Base-by-base conservation (phyloP, 1,139 yeast species). In the Kodamaea alishanica region DNA sequence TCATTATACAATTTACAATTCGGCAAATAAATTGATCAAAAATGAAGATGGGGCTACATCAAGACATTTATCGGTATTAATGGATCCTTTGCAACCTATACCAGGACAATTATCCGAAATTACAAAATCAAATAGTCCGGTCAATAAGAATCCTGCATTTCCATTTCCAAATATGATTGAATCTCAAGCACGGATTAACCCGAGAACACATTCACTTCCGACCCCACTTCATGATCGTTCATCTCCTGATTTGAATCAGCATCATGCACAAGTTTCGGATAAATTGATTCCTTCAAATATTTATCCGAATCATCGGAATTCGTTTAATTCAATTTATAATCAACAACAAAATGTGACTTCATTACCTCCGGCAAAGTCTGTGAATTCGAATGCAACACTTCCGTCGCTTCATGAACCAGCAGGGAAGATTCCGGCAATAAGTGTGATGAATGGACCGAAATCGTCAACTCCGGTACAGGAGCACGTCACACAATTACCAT, bases 11-110 rank as follows among this genome's bases (percentile, higher is more conserved):
- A 54, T 61, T 27, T 60, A 59, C 44, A 50, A 50, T 35, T 51
- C 47, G 5, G 44, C 44, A 7, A 41, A 38, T 23, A 41, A 37
- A 31, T 29, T 40, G n/a, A 29, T 42, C 24, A 42, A 40, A 28
- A 32, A 30, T 7, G 45, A 40, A 28, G 45, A 36, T 11, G 42
- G 39, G 6, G 35, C 20, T 8, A 26, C 23, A 10, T 40, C 39
- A 29, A 49, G 65, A 20, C 60, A 62, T 38, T 50, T 52, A 37
- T 58, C 65, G 26, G 59, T 62, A n/a, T 49, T 61, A 29, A 52
- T 59, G 61, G 69, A 64, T 42, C 70, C 70, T 2, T 52, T 63
- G 28, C 69, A 63, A 45, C 66, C 67, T 1, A 50, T 52, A 2
- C 35, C 40, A 15, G 4, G 4, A 3, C 20, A 15, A 15, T 15